Evolutionary conservation across 1,284 basidiomycete species (phyloP).

Genomic region (Malassezia arunalokei): DNA sequence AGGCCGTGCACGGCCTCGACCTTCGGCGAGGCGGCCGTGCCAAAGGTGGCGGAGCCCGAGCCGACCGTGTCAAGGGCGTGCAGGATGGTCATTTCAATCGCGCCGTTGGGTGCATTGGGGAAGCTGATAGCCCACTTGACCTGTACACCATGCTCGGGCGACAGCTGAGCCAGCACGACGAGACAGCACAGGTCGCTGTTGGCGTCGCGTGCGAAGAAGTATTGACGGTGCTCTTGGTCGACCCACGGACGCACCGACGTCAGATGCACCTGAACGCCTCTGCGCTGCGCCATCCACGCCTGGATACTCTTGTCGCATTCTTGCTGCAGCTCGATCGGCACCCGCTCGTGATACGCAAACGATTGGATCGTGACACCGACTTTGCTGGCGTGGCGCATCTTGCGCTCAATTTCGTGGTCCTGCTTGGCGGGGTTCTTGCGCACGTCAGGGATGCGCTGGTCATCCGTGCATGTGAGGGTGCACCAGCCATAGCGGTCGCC

Average conservation of each 20-base stretch:
- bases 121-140: constrained; percentile 57
- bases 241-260: constrained; percentile 53
- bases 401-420: constrained; percentile 50
- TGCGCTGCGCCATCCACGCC: constrained; percentile 50
- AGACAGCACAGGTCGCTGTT: constrained; percentile 49
- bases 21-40: constrained; percentile 28
- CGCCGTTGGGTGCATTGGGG: constrained; percentile 52
- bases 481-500: constrained; percentile 52
- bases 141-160: constrained; percentile 52
- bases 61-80: constrained; percentile 51
- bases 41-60: constrained; percentile 49
- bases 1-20: constrained; percentile 31
- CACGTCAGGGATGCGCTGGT: constrained; percentile 52
- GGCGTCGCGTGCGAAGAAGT: constrained; percentile 52
- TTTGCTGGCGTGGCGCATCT: constrained; percentile 51
- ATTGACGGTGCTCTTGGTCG: constrained; percentile 52
- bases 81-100: constrained; percentile 51
- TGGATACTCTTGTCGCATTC: constrained; percentile 50
- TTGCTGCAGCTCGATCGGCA: constrained; percentile 48
- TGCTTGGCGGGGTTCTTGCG: constrained; percentile 47
- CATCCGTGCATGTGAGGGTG: constrained; percentile 52
- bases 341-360: constrained; percentile 35
- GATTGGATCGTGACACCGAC: constrained; percentile 50
- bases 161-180: constrained; percentile 53
- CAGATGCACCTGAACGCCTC: constrained; percentile 54